These are phyloP conservation scores for Annulohypoxylon truncatum DNA, from an alignment of 2,329 filamentous ascomycete genomes.

Conservation along the genomic window DNA sequence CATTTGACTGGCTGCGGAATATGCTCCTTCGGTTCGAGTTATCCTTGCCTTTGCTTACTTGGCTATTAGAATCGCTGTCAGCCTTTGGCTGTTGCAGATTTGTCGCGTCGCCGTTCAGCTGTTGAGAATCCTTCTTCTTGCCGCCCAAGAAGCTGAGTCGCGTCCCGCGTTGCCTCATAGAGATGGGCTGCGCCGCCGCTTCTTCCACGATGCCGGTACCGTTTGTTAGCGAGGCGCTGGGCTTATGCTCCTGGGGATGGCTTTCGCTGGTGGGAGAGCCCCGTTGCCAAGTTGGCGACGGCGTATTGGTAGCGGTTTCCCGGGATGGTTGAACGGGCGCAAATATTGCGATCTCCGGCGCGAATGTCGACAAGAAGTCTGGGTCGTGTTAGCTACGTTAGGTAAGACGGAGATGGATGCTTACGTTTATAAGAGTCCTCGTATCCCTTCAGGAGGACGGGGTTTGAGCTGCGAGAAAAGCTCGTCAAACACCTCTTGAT, in stretches of 20 bases:
- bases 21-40: conserved; percentile 57
- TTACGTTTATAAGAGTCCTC: conserved; percentile 74
- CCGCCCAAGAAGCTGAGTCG: conserved; percentile 69
- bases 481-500: conserved; percentile 83
- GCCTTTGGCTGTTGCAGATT: conserved; percentile 46
- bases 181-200: conserved; percentile 63
- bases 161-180: conserved; percentile 63
- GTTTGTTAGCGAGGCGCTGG: conserved; percentile 37
- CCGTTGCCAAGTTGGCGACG: conserved; percentile 56
- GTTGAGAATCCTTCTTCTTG: conserved; percentile 58
- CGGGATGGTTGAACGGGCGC: conserved; percentile 61
- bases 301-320: conserved; percentile 54
- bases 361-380: conserved; percentile 73
- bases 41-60: conserved; percentile 52
- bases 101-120: conserved; percentile 45
- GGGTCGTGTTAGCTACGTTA: conserved; percentile 28
- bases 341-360: conserved; percentile 73
- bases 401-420: conserved; percentile 48
- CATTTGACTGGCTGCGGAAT: conserved; percentile 56
- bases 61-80: conserved; percentile 49
- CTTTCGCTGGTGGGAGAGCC: conserved; percentile 50
- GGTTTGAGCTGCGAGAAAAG: conserved; percentile 73
- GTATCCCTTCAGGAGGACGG: conserved; percentile 65
- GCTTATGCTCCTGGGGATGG: conserved; percentile 38
- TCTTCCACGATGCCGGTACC: conserved; percentile 58